Evolutionary conservation across 2,329 filamentous ascomycete genomes (phyloP).

Genomic region (Ophiostoma fasciatum): DNA sequence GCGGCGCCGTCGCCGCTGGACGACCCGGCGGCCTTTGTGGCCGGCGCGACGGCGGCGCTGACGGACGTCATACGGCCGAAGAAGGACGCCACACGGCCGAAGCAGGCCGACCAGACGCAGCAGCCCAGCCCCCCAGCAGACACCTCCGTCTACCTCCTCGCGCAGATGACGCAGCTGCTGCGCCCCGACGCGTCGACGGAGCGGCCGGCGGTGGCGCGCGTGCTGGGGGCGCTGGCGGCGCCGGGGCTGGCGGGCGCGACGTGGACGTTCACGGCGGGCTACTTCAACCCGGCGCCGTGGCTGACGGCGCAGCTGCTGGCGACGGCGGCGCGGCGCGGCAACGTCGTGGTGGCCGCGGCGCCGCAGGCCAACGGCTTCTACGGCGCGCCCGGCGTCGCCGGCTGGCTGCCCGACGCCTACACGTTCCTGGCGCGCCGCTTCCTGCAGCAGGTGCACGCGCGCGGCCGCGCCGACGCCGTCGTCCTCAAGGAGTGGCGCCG

Average conservation of each 20-base stretch:
- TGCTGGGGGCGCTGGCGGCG: constrained; percentile 53
- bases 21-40: constrained; percentile 53
- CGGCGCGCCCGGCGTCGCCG: constrained; percentile 71
- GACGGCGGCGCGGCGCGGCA: constrained; percentile 51
- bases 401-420: constrained; percentile 83
- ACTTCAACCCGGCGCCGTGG: constrained; percentile 89
- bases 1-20: constrained; percentile 59
- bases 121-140: constrained; percentile 18
- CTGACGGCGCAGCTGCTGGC: constrained; percentile 66
- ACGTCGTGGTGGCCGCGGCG: constrained; percentile 38
- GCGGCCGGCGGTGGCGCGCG: constrained; percentile 60
- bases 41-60: constrained; percentile 51
- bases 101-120: neutral
- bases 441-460: constrained; percentile 40
- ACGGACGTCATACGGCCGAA: constrained; percentile 43
- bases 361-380: constrained; percentile 95
- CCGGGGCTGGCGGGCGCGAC: constrained; percentile 52
- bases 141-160: constrained; percentile 72
- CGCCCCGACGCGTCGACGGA: constrained; percentile 74
- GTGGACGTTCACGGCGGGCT: constrained; percentile 96
- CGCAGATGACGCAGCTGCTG: constrained; percentile 78
- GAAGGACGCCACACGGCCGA: neutral
- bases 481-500: constrained; percentile 74
- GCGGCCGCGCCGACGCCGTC: constrained; percentile 40
- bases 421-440: constrained; percentile 77